Evolutionary conservation across 129 eudicot genomes (phyloP).

Genomic region (Flaveria brownii): DNA sequence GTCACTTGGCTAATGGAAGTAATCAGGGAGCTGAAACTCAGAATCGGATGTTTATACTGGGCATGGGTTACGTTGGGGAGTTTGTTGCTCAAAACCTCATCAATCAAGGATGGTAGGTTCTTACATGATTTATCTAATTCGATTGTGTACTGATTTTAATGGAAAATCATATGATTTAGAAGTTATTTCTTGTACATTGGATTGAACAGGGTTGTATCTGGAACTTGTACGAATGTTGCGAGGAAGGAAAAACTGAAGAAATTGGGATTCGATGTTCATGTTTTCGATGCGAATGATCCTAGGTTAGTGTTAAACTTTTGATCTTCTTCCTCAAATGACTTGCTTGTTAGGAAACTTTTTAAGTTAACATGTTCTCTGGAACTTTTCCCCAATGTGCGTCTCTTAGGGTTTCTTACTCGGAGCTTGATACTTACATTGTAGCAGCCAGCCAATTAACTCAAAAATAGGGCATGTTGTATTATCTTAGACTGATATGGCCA

Average conservation of each 20-base stretch:
- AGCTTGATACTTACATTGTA: too few species aligned
- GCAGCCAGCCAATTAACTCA: too few species aligned
- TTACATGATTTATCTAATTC: not conserved
- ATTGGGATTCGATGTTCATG: slow-evolving; percentile 56
- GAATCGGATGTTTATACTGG: slow-evolving; percentile 75
- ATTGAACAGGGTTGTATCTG: slow-evolving; percentile 61
- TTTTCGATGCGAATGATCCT: slow-evolving; percentile 69
- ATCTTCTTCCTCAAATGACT: not conserved
- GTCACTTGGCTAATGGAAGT: slow-evolving; percentile 4
- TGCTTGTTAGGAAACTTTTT: too few species aligned
- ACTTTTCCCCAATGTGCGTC: too few species aligned
- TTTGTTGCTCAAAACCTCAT: slow-evolving; percentile 67
- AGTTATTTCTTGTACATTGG: slow-evolving; percentile 10
- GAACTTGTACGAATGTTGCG: slow-evolving; percentile 67
- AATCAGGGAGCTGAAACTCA: slow-evolving; percentile 14
- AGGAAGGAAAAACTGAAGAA: slow-evolving; percentile 59
- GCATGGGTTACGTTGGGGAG: slow-evolving; percentile 87
- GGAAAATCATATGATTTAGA: not conserved
- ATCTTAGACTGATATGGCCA: too few species aligned
- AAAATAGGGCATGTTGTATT: too few species aligned
- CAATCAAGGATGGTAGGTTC: slow-evolving; percentile 64
- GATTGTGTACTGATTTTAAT: not conserved
- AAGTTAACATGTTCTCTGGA: too few species aligned
- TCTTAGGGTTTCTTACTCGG: too few species aligned
- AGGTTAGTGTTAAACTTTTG: slow-evolving; percentile 45